Percentiles rank a stretch among this genome's conserved stretches.
Evolutionary conservation across 345 rosid species (phyloP).

Genomic region (Rubroshorea leprosula): DNA sequence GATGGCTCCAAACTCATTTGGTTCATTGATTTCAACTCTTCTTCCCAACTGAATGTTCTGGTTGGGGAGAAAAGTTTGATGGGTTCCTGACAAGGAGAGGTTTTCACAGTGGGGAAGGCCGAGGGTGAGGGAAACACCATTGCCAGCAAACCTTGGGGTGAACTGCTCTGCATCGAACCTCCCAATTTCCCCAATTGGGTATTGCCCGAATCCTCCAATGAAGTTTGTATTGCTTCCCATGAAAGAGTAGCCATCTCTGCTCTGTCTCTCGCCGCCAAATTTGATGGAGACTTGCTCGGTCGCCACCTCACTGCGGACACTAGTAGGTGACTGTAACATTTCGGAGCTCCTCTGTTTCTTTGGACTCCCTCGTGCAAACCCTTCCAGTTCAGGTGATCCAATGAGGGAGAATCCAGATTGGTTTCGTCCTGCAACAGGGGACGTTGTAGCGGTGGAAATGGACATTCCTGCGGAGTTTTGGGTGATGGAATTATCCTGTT

Average conservation of each 20-base stretch:
- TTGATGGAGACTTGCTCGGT: constrained; percentile 47
- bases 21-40: constrained; percentile 56
- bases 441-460: constrained; percentile 39
- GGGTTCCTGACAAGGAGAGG: constrained; percentile 56
- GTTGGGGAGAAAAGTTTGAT: constrained; percentile 57
- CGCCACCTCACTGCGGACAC: constrained; percentile 31
- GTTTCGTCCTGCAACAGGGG: constrained; percentile 39
- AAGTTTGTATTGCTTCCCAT: constrained; percentile 55
- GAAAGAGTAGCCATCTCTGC: constrained; percentile 67
- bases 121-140: constrained; percentile 79
- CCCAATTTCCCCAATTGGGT: constrained; percentile 75
- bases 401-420: constrained; percentile 51
- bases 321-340: constrained; percentile 37
- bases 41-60: constrained; percentile 74
- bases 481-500: constrained; percentile 1
- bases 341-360: constrained; percentile 55
- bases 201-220: constrained; percentile 76
- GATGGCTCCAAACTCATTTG: constrained; percentile 48
- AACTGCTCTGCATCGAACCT: constrained; percentile 69
- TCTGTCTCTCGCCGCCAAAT: constrained; percentile 50
- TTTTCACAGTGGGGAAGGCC: constrained; percentile 85
- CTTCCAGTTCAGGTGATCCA: constrained; percentile 59
- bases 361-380: constrained; percentile 49
- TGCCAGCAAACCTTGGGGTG: constrained; percentile 59
- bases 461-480: constrained; percentile 28